Conservation (phyloP, 495 filamentous ascomycete species). For the Penicillium samsonianum region DNA sequence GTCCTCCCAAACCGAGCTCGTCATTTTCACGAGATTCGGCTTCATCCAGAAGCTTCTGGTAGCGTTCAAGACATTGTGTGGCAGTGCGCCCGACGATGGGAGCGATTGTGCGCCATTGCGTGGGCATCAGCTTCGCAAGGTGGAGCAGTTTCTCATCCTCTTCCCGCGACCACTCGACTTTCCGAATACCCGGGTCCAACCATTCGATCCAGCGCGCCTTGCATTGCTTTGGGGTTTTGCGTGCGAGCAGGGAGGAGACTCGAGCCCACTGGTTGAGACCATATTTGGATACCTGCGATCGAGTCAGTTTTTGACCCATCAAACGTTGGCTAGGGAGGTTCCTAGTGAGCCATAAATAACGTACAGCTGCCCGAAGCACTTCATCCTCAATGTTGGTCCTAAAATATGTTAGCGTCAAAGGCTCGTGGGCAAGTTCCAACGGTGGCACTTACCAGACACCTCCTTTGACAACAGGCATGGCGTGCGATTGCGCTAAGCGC, state of each 20-base stretch:
- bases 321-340: background rate
- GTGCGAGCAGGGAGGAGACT: constrained; percentile 92
- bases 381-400: constrained; percentile 85
- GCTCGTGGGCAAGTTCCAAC: constrained; percentile 3
- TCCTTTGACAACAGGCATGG: constrained; percentile 97
- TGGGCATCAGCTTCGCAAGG: constrained; percentile 97
- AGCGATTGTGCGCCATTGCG: constrained; percentile 98
- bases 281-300: constrained; percentile 79
- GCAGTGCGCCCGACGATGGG: constrained; percentile 95
- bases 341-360: constrained; percentile 13
- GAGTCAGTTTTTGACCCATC: constrained; percentile 22
- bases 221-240: constrained; percentile 98
- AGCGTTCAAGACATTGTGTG: constrained; percentile 94
- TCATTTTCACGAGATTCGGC: constrained; percentile 86
- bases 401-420: constrained; percentile 25
- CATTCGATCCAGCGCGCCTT: constrained; percentile 98
- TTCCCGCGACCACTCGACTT: constrained; percentile 98
- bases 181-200: constrained; percentile 95
- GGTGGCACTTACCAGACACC: constrained; percentile 82
- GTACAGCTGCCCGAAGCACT: constrained; percentile 84
- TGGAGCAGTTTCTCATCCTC: constrained; percentile 98
- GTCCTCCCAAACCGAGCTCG: constrained; percentile 82
- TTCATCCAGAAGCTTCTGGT: constrained; percentile 94
- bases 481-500: constrained; percentile 19
- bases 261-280: constrained; percentile 99